These are phyloP conservation scores for Boletus tylopilopsis DNA, from an alignment of 768 basidiomycete genomes.

Conservation along the genomic window DNA sequence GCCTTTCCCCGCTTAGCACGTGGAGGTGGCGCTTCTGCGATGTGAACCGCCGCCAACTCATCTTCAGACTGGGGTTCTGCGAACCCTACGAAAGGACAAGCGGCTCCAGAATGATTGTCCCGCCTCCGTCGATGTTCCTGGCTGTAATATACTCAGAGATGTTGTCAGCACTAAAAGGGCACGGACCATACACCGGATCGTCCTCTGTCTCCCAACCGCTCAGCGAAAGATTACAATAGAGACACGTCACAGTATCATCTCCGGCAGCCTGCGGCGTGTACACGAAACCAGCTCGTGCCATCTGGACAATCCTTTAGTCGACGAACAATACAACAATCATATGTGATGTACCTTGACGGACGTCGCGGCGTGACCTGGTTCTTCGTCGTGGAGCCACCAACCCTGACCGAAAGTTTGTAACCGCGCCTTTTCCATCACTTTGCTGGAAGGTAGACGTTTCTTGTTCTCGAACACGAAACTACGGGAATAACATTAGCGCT, in stretches of 20 bases:
- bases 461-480: constrained; percentile 62
- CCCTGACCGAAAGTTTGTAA: constrained; percentile 60
- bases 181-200: constrained; percentile 71
- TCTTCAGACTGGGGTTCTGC: constrained; percentile 25
- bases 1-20: constrained; percentile 17
- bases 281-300: constrained; percentile 88
- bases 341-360: constrained; percentile 55
- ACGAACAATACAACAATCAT: background rate
- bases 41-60: constrained; percentile 6
- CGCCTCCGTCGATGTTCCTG: constrained; percentile 78
- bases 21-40: constrained; percentile 12
- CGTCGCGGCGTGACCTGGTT: constrained; percentile 60
- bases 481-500: background rate
- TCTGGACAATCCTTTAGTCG: constrained; percentile 34
- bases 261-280: constrained; percentile 63
- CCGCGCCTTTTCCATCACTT: constrained; percentile 69
- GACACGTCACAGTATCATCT: constrained; percentile 81
- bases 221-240: constrained; percentile 77
- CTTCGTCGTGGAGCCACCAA: constrained; percentile 79
- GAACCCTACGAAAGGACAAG: constrained; percentile 42
- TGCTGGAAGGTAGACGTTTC: constrained; percentile 60
- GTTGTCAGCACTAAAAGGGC: background rate
- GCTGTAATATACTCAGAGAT: constrained; percentile 34
- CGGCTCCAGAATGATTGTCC: constrained; percentile 41
- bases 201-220: constrained; percentile 87